Evolutionary conservation across 257 asterid species (phyloP).

Genomic region (Gentiana dahurica): DNA sequence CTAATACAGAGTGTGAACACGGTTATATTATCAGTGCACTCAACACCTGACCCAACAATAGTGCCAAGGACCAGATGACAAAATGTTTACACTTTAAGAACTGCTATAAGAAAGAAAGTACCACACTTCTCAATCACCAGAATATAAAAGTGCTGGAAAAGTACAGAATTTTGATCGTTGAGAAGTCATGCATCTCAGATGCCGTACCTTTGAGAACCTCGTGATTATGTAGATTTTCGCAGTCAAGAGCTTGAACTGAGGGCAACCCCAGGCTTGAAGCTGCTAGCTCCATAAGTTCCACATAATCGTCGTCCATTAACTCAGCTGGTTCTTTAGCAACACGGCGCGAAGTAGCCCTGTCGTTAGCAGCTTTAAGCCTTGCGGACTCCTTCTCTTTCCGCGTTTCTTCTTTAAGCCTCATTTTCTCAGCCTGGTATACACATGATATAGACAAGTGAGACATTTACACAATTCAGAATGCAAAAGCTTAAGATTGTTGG

Average conservation of each 20-base stretch:
- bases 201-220: slow-evolving; percentile 44
- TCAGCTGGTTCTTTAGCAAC: slow-evolving; percentile 75
- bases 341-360: slow-evolving; percentile 78
- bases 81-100: too few relatives aligned
- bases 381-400: slow-evolving; percentile 83
- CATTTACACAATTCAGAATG: neutral
- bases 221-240: slow-evolving; percentile 49
- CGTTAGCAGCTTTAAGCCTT: slow-evolving; percentile 76
- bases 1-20: too few relatives aligned
- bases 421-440: slow-evolving; percentile 57
- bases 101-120: neutral
- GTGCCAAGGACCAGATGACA: too few relatives aligned
- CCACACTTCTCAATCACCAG: neutral
- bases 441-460: neutral
- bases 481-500: neutral
- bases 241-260: slow-evolving; percentile 57
- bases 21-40: too few relatives aligned
- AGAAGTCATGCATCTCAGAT: neutral
- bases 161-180: too few relatives aligned
- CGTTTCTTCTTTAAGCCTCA: slow-evolving; percentile 73
- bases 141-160: too few relatives aligned
- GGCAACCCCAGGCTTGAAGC: slow-evolving; percentile 49
- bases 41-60: too few relatives aligned
- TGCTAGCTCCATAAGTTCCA: slow-evolving; percentile 89
- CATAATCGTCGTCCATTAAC: slow-evolving; percentile 59